Evolutionary conservation across 331 rosid species (phyloP), one percentile per base, ranked within the genome.

Genomic region (Acacia concinna): DNA sequence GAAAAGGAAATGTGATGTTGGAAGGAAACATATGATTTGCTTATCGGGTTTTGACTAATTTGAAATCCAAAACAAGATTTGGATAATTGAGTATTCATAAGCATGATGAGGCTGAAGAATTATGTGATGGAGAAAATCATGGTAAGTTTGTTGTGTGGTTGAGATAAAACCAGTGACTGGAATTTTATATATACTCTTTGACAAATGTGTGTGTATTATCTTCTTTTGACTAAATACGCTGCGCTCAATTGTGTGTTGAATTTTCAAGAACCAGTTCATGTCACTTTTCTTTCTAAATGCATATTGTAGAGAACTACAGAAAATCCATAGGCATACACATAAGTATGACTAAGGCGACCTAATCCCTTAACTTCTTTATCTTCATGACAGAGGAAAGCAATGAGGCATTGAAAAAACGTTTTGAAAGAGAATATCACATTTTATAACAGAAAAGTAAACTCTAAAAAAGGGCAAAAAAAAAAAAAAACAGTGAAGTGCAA

Each of bases 1-100:
- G 37, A 5, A 27, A 23, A 28, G 66, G 37, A 28, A 60, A 14
- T 28, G 67, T 28, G 38, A 64, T 32, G 64, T 23, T 15, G 32
- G 38, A 64, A 18, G 18, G 43, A 64, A 1, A 21, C 15, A 0
- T 15, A 30, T 28, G n/a, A 11, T 1, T 12, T 47, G 23, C 21
- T 20, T 30, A 30, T 51, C 76, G 51, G 6, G 25, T 15, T 51
- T 51, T 73, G 66, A 69, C 37, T 30, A 38, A 34, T 71, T 49
- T 59, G 68, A 70, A 38, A 23, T 56, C 31, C 46, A 12, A 70
- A 69, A 18, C 81, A 60, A 35, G 59, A 44, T 17, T 46, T 43
- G 71, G 69, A 71, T 31, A 71, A 77, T 77, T 23, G 84, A 68
- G 56, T 11, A 28, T 20, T 75, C 75, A 18, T 71, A 23, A 52